Evolutionary conservation across 768 basidiomycete species (phyloP).

Genomic region (Butyriboletus loyo): DNA sequence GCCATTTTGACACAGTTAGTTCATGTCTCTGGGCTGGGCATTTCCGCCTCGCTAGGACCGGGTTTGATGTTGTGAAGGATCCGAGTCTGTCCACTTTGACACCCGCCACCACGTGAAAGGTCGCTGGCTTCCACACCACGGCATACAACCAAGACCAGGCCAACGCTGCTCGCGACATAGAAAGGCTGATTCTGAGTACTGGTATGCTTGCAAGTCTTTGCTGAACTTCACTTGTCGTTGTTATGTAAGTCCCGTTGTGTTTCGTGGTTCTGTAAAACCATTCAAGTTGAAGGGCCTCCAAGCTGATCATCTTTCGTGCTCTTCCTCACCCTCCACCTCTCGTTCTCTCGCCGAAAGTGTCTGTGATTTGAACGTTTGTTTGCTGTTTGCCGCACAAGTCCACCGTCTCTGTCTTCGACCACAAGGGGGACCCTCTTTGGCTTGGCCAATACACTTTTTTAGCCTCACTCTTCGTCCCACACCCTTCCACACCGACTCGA

Average conservation of each 20-base stretch:
- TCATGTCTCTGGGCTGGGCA: conserved; percentile 17
- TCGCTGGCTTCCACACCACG: conserved; percentile 20
- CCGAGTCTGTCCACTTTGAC: conserved; percentile 25
- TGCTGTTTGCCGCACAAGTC: conserved; percentile 26
- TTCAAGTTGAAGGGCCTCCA: no score
- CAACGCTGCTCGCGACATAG: conserved; percentile 12
- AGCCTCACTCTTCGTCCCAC: conserved; percentile 17
- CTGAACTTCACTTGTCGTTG: conserved; percentile 25
- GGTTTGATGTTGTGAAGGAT: conserved; percentile 30
- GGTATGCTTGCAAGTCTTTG: conserved; percentile 29
- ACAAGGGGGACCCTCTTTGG: conserved; percentile 27
- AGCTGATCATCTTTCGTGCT: conserved; percentile 24
- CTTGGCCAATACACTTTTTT: conserved; percentile 29
- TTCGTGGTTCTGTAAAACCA: conserved; percentile 21
- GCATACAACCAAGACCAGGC: conserved; percentile 23
- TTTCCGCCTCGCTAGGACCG: conserved; percentile 13
- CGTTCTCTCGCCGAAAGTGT: conserved; percentile 19
- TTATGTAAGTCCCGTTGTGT: conserved; percentile 37
- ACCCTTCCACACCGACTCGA: conserved; percentile 17
- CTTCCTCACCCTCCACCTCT: conserved; percentile 19
- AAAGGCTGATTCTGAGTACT: conserved; percentile 30
- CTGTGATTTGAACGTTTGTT: conserved; percentile 34
- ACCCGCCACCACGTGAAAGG: conserved; percentile 29
- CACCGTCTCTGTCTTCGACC: conserved; percentile 21
- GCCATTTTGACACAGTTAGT: conserved; percentile 19